Evolutionary conservation across 169 alveolate species (phyloP), one percentile per base, ranked within the genome.

Genomic region (Plasmodium malariae): DNA sequence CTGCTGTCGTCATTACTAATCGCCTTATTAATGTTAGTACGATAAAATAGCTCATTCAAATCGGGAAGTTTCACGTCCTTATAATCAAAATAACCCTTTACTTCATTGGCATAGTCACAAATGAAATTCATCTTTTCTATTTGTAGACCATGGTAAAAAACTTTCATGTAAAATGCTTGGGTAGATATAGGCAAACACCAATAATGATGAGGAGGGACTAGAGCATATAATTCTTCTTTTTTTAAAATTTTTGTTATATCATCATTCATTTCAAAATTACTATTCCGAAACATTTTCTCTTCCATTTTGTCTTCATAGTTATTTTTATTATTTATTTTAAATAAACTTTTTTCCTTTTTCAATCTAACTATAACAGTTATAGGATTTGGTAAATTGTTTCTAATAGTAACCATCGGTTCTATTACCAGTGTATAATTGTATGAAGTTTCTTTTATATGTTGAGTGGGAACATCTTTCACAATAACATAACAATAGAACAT

Each of bases 331-430:
- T 36, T 59, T n/a, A 63, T 34, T 51, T 72, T 60, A 69, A 76
- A 76, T 49, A 49, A 19, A 5, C 45, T 67, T 72, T 51, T 89
- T 72, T 70, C 85, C 60, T 92, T 88, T 57, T 91, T 70, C 73
- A 88, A 78, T 48, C 83, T 40, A 7, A 93, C 63, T n/a, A 86
- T 86, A 34, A 93, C 88, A 7, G 95, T 88, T 24, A 93, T 93
- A 37, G 93, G 95, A 67, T 87, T 89, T 2, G 95, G 94, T n/a
- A 93, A 63, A 21, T 91, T 87, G 48, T 93, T 93, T 45, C 87
- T 89, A 63, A 93, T 76, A 19, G 92, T 74, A 1, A 93, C 88
- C 94, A 93, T 89, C 3, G 95, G 95, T 40, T 93, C 95, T 26
- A 93, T 88, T 19, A 80, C 91, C 63, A 93, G 59, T 7, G 93